These are phyloP conservation scores for Podospora pseudopauciseta DNA, from an alignment of 495 filamentous ascomycete genomes.

Conservation along the genomic window DNA sequence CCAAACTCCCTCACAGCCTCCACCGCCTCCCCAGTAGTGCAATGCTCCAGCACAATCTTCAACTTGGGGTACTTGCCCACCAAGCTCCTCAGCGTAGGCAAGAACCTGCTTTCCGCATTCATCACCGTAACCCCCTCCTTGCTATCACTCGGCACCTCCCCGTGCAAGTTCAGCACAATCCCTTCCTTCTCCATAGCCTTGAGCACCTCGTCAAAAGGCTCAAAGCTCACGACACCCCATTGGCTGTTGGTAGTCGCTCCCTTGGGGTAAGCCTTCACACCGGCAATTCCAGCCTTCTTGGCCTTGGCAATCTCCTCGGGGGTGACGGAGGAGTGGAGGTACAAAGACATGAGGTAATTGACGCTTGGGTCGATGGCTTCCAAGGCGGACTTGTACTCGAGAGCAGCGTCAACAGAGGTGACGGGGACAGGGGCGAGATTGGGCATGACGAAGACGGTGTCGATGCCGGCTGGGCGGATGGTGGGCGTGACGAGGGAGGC, in stretches of 20 bases:
- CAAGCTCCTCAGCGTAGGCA: conserved; percentile 69
- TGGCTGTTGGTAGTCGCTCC: conserved; percentile 83
- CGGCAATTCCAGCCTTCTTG: conserved; percentile 58
- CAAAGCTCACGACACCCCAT: conserved; percentile 71
- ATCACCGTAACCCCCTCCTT: conserved; percentile 69
- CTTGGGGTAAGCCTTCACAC: conserved; percentile 53
- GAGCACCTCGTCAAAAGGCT: conserved; percentile 67
- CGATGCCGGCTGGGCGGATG: conserved; percentile 64
- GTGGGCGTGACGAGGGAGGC: conserved; percentile 77
- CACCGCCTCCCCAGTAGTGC: conserved; percentile 77
- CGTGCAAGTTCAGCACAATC: conserved; percentile 58
- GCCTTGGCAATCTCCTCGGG: conserved; percentile 75
- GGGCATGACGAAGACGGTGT: conserved; percentile 68
- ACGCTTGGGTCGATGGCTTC: conserved; percentile 66
- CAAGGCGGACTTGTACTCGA: conserved; percentile 69
- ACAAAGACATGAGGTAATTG: conserved; percentile 84
- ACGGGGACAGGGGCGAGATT: conserved; percentile 59
- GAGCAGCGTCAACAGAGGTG: conserved; percentile 66
- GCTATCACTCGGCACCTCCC: conserved; percentile 54
- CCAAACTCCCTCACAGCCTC: conserved; percentile 73
- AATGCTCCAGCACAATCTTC: conserved; percentile 77
- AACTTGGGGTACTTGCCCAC: conserved; percentile 74
- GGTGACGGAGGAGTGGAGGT: conserved; percentile 67
- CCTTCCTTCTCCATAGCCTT: conserved; percentile 62
- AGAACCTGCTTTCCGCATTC: conserved; percentile 76